phyloP scores from a whole-genome alignment of 1,284 basidiomycete genomes.

The Pseudozyma hubeiensis region DNA sequence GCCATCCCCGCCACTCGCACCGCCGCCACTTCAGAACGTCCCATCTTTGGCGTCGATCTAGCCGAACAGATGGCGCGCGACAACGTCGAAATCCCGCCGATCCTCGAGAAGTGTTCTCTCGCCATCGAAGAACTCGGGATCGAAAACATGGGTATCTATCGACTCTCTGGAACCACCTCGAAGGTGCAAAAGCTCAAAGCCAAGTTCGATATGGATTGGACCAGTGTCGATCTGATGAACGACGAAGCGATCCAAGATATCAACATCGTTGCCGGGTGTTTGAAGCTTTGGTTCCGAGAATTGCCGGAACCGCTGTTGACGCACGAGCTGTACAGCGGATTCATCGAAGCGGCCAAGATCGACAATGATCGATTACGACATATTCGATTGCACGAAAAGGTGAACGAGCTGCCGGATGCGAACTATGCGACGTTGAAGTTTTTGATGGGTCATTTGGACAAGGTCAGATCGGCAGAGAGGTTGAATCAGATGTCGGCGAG shows the following conservation, averaged over 20 bases:
- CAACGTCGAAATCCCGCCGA: slow-evolving; percentile 85
- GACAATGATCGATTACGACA: slow-evolving; percentile 76
- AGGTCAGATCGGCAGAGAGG: slow-evolving; percentile 50
- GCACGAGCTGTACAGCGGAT: slow-evolving; percentile 83
- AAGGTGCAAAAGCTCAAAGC: slow-evolving; percentile 87
- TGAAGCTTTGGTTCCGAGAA: slow-evolving; percentile 97
- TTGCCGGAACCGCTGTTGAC: slow-evolving; percentile 94
- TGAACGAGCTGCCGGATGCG: slow-evolving; percentile 96
- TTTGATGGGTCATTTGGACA: slow-evolving; percentile 90
- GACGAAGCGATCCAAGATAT: slow-evolving; percentile 78
- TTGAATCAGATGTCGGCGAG: slow-evolving; percentile 93
- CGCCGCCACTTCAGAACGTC: slow-evolving; percentile 69
- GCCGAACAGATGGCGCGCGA: slow-evolving; percentile 91
- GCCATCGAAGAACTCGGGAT: slow-evolving; percentile 84
- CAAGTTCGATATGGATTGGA: slow-evolving; percentile 76
- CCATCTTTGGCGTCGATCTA: slow-evolving; percentile 85
- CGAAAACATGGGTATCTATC: slow-evolving; percentile 88
- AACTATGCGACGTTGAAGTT: slow-evolving; percentile 98
- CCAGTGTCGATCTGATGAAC: slow-evolving; percentile 58
- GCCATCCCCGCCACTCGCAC: background rate
- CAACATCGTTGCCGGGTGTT: slow-evolving; percentile 90
- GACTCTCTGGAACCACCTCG: slow-evolving; percentile 89
- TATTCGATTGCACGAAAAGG: slow-evolving; percentile 92
- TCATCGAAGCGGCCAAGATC: slow-evolving; percentile 94
- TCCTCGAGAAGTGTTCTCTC: slow-evolving; percentile 88